Evolutionary conservation across 116 monocot genomes (phyloP).

Genomic region (Cymodocea nodosa): DNA sequence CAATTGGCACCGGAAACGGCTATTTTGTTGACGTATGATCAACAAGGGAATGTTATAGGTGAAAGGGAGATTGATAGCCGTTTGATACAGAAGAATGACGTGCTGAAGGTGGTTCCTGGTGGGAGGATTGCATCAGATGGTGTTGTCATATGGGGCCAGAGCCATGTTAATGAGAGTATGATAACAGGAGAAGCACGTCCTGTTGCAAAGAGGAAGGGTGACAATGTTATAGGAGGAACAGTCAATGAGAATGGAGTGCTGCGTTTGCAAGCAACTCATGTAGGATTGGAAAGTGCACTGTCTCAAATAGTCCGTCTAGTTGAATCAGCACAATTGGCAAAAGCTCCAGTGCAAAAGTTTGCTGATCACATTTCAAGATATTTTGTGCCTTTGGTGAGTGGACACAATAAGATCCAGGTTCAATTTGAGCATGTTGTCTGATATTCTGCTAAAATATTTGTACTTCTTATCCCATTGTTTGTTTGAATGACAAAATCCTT

Average conservation of each 20-base stretch:
- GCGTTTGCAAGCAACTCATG: conserved; percentile 61
- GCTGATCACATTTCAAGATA: conserved; percentile 78
- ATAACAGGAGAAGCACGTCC: conserved; percentile 89
- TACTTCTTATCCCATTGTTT: no score
- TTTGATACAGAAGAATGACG: conserved; percentile 88
- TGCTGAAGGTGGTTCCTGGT: conserved; percentile 77
- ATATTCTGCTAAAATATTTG: neutral
- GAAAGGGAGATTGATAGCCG: conserved; percentile 78
- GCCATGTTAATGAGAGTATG: conserved; percentile 96
- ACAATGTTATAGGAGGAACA: conserved; percentile 82
- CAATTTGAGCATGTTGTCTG: neutral
- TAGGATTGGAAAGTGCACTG: conserved; percentile 90
- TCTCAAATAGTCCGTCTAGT: conserved; percentile 86
- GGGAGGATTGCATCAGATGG: conserved; percentile 87
- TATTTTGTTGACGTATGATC: conserved; percentile 37
- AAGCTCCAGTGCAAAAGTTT: conserved; percentile 90
- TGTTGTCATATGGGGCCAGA: conserved; percentile 86
- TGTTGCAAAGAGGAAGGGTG: conserved; percentile 83
- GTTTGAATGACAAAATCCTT: no score
- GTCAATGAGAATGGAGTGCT: conserved; percentile 87
- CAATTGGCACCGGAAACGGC: conserved; percentile 82
- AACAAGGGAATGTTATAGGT: conserved; percentile 42
- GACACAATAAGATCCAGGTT: neutral
- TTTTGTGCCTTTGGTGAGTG: conserved; percentile 80
- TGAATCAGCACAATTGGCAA: conserved; percentile 95